These are phyloP conservation scores for Globisporangium cederbergense DNA, from an alignment of 352 stramenopile genomes.

Conservation along the genomic window DNA sequence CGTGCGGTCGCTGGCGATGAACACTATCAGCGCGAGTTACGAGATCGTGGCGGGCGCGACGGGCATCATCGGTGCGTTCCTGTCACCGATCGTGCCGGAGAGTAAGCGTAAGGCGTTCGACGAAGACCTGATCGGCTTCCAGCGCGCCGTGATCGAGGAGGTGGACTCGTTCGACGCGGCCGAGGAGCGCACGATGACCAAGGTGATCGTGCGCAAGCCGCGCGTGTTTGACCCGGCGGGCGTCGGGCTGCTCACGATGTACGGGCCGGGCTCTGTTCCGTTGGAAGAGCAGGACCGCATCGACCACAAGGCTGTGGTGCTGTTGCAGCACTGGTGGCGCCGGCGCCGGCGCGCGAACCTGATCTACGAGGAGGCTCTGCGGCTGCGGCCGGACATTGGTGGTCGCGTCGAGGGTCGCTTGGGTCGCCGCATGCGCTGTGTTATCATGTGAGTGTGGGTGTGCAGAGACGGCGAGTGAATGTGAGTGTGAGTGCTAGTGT, in stretches of 20 bases:
- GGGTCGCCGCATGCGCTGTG: slow-evolving; percentile 22
- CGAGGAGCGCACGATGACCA: slow-evolving; percentile 86
- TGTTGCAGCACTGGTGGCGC: slow-evolving; percentile 85
- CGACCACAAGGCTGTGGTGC: slow-evolving; percentile 72
- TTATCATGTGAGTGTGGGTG: slow-evolving; percentile 18
- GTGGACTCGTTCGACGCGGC: slow-evolving; percentile 84
- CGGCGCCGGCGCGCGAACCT: slow-evolving; percentile 59
- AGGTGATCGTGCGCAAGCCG: slow-evolving; percentile 80
- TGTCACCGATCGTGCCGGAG: slow-evolving; percentile 68
- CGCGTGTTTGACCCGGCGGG: slow-evolving; percentile 73
- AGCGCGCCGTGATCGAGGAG: slow-evolving; percentile 85
- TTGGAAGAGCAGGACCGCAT: slow-evolving; percentile 87
- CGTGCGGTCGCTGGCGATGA: slow-evolving; percentile 84
- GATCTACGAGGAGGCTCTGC: slow-evolving; percentile 57
- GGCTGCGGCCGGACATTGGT: slow-evolving; percentile 49
- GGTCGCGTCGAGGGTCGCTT: slow-evolving; percentile 23
- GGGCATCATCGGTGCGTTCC: slow-evolving; percentile 67
- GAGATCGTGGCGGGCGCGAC: slow-evolving; percentile 82
- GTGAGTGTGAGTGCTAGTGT: background rate
- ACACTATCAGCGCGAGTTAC: slow-evolving; percentile 87
- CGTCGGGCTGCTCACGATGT: slow-evolving; percentile 77
- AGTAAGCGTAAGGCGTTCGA: slow-evolving; percentile 75
- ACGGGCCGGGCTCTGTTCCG: slow-evolving; percentile 82
- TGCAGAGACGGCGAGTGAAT: background rate
- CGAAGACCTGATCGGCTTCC: slow-evolving; percentile 82